Evolutionary conservation across 225 moss, liverwort and hornwort species (phyloP).

Genomic region (Pseudisothecium myosuroides): DNA sequence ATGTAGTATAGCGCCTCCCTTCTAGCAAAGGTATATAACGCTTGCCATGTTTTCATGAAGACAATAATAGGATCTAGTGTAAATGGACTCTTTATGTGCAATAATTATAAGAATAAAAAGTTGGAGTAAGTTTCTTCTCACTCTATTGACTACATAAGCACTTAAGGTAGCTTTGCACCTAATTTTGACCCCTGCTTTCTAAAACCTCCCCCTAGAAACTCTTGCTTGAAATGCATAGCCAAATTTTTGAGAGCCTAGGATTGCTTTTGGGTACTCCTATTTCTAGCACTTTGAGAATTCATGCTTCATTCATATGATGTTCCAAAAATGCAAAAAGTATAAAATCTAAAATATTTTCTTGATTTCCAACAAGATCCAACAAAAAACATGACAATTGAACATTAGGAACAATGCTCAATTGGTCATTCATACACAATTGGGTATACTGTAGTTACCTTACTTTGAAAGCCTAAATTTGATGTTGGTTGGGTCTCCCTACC

Average conservation of each 20-base stretch:
- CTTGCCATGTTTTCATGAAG: background rate
- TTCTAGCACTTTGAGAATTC: too few species aligned
- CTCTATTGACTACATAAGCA: accelerated
- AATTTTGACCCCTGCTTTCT: too few species aligned
- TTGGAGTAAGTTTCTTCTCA: background rate
- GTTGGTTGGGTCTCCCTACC: background rate
- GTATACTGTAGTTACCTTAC: background rate
- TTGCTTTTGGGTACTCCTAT: accelerated
- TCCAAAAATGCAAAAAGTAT: background rate
- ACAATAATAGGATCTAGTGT: background rate
- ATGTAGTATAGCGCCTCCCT: accelerated
- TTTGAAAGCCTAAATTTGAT: background rate
- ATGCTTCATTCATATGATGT: background rate
- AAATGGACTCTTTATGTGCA: accelerated
- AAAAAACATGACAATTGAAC: background rate
- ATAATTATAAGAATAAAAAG: background rate
- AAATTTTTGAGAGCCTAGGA: too few species aligned
- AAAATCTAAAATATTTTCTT: too few species aligned
- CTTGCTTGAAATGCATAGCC: background rate
- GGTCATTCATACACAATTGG: accelerated
- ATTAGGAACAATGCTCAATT: background rate
- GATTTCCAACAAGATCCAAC: background rate
- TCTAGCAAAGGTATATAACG: background rate
- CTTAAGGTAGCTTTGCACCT: accelerated
- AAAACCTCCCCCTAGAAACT: background rate